Percentiles rank a stretch among this genome's conserved stretches.
Evolutionary conservation across 1,139 yeast genomes (phyloP).

Genomic region (Blastobotrys arbuscula): DNA sequence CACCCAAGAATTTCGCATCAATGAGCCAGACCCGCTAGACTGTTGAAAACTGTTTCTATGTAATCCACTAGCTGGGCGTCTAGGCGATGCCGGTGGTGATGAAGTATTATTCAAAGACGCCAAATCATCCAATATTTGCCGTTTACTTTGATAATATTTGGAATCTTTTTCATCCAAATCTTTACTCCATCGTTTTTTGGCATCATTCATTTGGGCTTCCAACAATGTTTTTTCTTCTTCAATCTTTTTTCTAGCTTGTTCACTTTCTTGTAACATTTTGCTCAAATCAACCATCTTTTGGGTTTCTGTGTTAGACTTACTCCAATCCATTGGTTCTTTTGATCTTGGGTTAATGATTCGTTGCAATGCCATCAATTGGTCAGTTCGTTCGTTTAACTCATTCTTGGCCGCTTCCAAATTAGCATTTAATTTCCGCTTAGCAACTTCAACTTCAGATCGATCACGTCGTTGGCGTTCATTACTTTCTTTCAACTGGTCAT

Average conservation of each 20-base stretch:
- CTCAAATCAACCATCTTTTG: slow-evolving; percentile 29
- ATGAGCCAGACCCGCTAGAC: background rate
- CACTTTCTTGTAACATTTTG: slow-evolving; percentile 27
- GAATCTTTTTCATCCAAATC: slow-evolving; percentile 27
- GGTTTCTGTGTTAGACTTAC: slow-evolving; percentile 18
- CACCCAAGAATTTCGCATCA: background rate
- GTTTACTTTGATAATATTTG: slow-evolving; percentile 24
- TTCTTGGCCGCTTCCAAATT: slow-evolving; percentile 25
- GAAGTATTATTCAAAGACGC: slow-evolving; percentile 17
- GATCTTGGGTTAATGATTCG: slow-evolving; percentile 24
- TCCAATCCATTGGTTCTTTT: slow-evolving; percentile 20
- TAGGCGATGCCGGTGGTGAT: slow-evolving; percentile 19
- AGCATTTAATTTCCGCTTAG: slow-evolving; percentile 26
- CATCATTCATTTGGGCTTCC: slow-evolving; percentile 30
- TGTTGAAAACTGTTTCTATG: background rate
- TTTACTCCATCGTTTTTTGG: slow-evolving; percentile 27
- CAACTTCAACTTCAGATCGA: slow-evolving; percentile 29
- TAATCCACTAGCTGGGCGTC: slow-evolving; percentile 19
- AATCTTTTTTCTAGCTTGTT: slow-evolving; percentile 26
- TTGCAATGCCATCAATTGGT: slow-evolving; percentile 28
- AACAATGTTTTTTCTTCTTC: slow-evolving; percentile 29
- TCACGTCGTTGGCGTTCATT: slow-evolving; percentile 26
- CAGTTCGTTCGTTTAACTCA: slow-evolving; percentile 26
- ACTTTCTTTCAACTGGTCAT: slow-evolving; percentile 22
- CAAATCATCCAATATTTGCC: slow-evolving; percentile 26